Evolutionary conservation across 192 early-diverging fungal species (phyloP), one percentile per base, ranked within the genome.

Genomic region (Dissophora ornata): DNA sequence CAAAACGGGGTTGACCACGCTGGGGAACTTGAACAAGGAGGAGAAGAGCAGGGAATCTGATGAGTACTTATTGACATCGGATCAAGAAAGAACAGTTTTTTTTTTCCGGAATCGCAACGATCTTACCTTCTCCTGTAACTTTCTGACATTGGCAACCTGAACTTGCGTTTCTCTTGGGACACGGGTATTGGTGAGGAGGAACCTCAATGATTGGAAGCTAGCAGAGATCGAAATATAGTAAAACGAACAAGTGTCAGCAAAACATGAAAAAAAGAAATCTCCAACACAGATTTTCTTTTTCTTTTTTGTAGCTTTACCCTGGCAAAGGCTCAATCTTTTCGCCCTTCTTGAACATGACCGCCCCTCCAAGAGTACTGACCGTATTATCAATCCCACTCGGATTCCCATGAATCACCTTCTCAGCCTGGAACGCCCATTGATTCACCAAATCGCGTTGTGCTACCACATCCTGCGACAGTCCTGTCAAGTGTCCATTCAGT

Each of bases 361-460:
- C 64, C 25, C 70, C 80, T 83, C 97, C 97, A 78, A 84, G 95
- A 22, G 94, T 94, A 55, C 90, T 86, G 10, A 98, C 85, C 19
- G 95, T 83, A 70, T 99, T 99, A 69, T 99, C 98, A 13, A 99
- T 87, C 1, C 98, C 98, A 25, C 93, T 96, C 6, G 97, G 96
- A 30, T 91, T 95, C 10, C 96, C 96, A 67, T 99, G 98, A 15
- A 97, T 91, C 11, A 99, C 92, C 75, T 96, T 91, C 75, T 99
- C 98, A 2, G 94, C 90, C 53, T 86, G 85, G 71, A 93, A 97
- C 6, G 95, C 95, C 92, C 95, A 97, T n/a, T 82, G 73, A 60
- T 99, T 98, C 49, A 98, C 87, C 53, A 86, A 57, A 24, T 87
- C 71, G 40, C 46, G 55, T 10, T 68, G 67, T 16, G 57, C 28